phyloP scores from a whole-genome alignment of 768 basidiomycete genomes.

The Mycena albidolilacea region DNA sequence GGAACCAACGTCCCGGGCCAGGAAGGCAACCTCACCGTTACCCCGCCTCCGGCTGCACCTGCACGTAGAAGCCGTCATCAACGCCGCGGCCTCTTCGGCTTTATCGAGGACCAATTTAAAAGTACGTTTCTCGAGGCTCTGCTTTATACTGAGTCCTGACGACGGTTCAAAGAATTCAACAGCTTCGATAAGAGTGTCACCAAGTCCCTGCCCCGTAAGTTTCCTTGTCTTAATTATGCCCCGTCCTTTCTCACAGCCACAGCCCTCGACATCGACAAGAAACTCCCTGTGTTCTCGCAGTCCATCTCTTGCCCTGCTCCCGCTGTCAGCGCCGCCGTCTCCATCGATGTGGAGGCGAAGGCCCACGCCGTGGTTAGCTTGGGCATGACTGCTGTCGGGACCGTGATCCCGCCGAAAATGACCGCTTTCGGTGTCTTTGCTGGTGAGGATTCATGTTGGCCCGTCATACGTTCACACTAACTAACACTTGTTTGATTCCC shows the following conservation, averaged over 20 bases:
- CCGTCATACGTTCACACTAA: not conserved
- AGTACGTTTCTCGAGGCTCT: not conserved
- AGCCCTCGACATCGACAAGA: slow-evolving; percentile 42
- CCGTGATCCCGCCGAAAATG: slow-evolving; percentile 52
- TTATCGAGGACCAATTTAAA: slow-evolving; percentile 35
- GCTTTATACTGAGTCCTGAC: not conserved
- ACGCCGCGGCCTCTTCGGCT: slow-evolving; percentile 36
- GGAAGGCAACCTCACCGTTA: slow-evolving; percentile 37
- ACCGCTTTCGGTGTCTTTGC: slow-evolving; percentile 47
- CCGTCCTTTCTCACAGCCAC: not conserved
- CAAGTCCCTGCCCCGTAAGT: slow-evolving; percentile 40
- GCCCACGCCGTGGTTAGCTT: slow-evolving; percentile 47
- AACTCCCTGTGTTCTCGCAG: slow-evolving; percentile 41
- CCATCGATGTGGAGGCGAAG: slow-evolving; percentile 32
- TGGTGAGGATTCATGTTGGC: slow-evolving; percentile 30
- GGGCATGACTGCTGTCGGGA: slow-evolving; percentile 42
- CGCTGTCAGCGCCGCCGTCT: slow-evolving; percentile 36
- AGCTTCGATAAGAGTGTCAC: slow-evolving; percentile 40
- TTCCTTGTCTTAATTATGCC: not conserved
- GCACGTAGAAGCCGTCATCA: slow-evolving; percentile 37
- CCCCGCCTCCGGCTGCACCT: slow-evolving; percentile 28
- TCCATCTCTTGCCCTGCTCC: slow-evolving; percentile 39
- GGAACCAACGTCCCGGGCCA: slow-evolving; percentile 41
- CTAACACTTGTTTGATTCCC: slow-evolving; percentile 23
- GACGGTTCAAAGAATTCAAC: slow-evolving; percentile 37